Conservation (phyloP, 768 basidiomycete species). For the Tulasnella sp. region DNA sequence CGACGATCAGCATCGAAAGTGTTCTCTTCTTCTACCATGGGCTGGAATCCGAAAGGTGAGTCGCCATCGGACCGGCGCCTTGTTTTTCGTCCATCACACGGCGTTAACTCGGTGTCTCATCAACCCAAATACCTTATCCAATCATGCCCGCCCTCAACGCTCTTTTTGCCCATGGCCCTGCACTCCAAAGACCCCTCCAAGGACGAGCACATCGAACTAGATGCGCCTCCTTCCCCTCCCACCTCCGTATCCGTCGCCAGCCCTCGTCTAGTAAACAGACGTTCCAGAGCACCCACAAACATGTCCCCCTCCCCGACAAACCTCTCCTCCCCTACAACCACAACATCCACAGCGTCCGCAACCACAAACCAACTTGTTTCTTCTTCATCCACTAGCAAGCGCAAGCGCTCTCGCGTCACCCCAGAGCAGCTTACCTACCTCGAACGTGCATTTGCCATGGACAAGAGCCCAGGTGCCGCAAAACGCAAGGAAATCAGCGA, state of each 20-base stretch:
- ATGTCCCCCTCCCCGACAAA: slow-evolving; percentile 1
- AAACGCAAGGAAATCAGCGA: slow-evolving; percentile 63
- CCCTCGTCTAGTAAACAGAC: background rate
- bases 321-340: background rate
- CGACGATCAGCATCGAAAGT: too few relatives aligned
- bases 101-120: background rate
- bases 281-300: background rate
- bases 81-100: background rate
- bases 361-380: background rate
- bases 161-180: slow-evolving; percentile 8
- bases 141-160: background rate
- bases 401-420: slow-evolving; percentile 66
- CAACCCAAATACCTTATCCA: slow-evolving; percentile 10
- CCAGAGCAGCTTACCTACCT: slow-evolving; percentile 68
- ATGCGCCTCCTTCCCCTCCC: background rate
- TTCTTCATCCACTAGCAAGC: slow-evolving; percentile 25
- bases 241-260: slow-evolving; percentile 10
- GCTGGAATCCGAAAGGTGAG: slow-evolving; percentile 12
- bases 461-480: slow-evolving; percentile 59
- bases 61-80: background rate
- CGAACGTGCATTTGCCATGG: slow-evolving; percentile 53
- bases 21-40: too few relatives aligned
- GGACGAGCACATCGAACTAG: background rate
- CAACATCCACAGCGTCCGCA: background rate
- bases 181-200: background rate